Conservation (phyloP, 371 early-diverging fungal genomes). For the Rhizomucor miehei region DNA sequence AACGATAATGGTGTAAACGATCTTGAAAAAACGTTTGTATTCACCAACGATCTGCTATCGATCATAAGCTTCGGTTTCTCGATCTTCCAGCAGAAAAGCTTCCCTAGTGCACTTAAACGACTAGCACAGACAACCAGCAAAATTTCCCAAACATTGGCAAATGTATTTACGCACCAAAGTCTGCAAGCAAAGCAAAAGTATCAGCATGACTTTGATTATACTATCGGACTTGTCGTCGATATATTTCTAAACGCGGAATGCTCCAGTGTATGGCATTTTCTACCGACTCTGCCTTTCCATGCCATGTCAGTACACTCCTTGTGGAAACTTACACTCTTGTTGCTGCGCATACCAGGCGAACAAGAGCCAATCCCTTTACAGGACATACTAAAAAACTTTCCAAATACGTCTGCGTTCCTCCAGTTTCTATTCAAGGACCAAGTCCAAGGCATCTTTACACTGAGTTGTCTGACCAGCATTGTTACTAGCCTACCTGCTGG, state of each 20-base stretch:
- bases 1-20: background rate
- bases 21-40: slow-evolving; percentile 11
- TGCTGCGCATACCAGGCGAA: slow-evolving; percentile 18
- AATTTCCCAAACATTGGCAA: slow-evolving; percentile 28
- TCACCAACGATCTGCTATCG: slow-evolving; percentile 24
- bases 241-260: slow-evolving; percentile 25
- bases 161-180: slow-evolving; percentile 13
- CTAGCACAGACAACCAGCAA: slow-evolving; percentile 44
- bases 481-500: slow-evolving; percentile 24
- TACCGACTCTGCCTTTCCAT: slow-evolving; percentile 50
- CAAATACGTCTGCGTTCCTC: slow-evolving; percentile 27
- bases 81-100: slow-evolving; percentile 11
- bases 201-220: slow-evolving; percentile 18
- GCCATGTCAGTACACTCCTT: slow-evolving; percentile 36
- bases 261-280: slow-evolving; percentile 41
- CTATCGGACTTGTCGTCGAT: slow-evolving; percentile 11
- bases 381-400: slow-evolving; percentile 13
- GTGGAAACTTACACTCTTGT: slow-evolving; percentile 26
- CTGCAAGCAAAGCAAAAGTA: slow-evolving; percentile 2
- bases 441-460: slow-evolving; percentile 30
- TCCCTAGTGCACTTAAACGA: slow-evolving; percentile 31
- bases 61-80: slow-evolving; percentile 22
- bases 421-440: slow-evolving; percentile 19
- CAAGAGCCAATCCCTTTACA: slow-evolving; percentile 10
- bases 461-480: slow-evolving; percentile 33